These are phyloP conservation scores for Butyriboletus appendiculatus DNA, from an alignment of 1,284 basidiomycete species.

Conservation along the genomic window DNA sequence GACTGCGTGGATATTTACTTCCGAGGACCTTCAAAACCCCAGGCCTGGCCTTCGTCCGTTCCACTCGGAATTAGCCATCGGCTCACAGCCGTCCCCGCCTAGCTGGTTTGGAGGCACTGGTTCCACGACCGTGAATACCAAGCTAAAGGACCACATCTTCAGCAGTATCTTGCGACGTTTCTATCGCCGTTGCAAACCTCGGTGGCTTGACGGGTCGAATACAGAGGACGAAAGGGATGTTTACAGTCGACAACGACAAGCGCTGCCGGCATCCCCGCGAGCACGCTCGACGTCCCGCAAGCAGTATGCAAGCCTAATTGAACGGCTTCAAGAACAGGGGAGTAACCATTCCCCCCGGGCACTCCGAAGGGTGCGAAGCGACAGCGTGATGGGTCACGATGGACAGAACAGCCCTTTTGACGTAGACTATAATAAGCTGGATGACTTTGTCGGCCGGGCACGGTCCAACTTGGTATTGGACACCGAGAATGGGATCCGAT, in stretches of 20 bases:
- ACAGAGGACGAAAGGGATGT: constrained; percentile 47
- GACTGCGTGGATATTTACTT: constrained; percentile 22
- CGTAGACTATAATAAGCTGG: constrained; percentile 44
- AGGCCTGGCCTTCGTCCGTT: constrained; percentile 39
- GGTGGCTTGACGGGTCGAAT: constrained; percentile 32
- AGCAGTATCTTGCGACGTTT: constrained; percentile 79
- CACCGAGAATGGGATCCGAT: constrained; percentile 17
- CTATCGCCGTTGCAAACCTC: constrained; percentile 50
- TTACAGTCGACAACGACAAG: constrained; percentile 48
- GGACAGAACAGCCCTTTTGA: constrained; percentile 44
- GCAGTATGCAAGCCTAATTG: constrained; percentile 37
- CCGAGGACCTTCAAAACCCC: constrained; percentile 36
- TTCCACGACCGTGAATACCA: constrained; percentile 89
- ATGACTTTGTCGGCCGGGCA: constrained; percentile 28
- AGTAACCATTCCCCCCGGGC: constrained; percentile 32
- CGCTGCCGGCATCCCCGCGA: constrained; percentile 36
- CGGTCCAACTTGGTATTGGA: constrained; percentile 23
- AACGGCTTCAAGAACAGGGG: constrained; percentile 40
- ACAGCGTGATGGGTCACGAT: constrained; percentile 44
- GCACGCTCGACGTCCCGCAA: constrained; percentile 38
- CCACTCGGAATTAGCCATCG: constrained; percentile 40
- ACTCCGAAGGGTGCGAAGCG: constrained; percentile 65
- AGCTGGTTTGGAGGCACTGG: constrained; percentile 83
- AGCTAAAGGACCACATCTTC: constrained; percentile 92
- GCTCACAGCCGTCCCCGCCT: constrained; percentile 36